Evolutionary conservation across 176 grass and related monocot genomes (phyloP), one percentile per base, ranked within the genome.

Genomic region (Phoenix dactylifera): DNA sequence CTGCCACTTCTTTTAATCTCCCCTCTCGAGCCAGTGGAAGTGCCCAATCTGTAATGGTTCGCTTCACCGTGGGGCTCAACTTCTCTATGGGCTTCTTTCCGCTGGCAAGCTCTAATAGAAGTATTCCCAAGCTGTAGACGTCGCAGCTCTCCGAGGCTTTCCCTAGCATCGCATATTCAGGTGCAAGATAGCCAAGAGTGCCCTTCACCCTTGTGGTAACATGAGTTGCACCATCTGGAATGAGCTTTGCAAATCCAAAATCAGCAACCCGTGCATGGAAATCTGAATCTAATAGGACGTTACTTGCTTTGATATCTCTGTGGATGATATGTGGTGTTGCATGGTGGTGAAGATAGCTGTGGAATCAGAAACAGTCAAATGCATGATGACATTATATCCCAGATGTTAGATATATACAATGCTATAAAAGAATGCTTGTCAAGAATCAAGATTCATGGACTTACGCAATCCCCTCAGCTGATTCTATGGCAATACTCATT

Each of bases 101-200:
- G 67, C 85, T 95, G 50, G 60, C 18, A 2, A 95, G 70, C 68
- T 95, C 89, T 67, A 95, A 24, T 0, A 95, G 75, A 44, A 95
- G 68, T 52, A 88, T 72, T 15, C 89, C 89, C 35, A 95, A 95
- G 69, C 89, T 95, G 24, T 88, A 95, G 10, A 88, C 65, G 57
- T 95, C 89, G 60, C 74, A 95, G 25, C 77, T 72, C 70, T 24
- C 9, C 2, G 84, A 85, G 50, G 78, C 81, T 22, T 95, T 85
- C 49, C 76, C 89, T 64, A 70, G 81, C 70, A 81, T 85, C 26
- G 83, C 52, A 50, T 76, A 95, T 60, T 95, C 89, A 35, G 89
- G 89, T 59, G 84, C 81, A 64, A 88, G 71, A 72, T 85, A 95
- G 20, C 80, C 80, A 48, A 72, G 80, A 51, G 86, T 81, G 16